Percentiles rank a stretch among this genome's conserved stretches.
Conservation (phyloP, 192 early-diverging fungal species). For the Coemansia biformis region DNA sequence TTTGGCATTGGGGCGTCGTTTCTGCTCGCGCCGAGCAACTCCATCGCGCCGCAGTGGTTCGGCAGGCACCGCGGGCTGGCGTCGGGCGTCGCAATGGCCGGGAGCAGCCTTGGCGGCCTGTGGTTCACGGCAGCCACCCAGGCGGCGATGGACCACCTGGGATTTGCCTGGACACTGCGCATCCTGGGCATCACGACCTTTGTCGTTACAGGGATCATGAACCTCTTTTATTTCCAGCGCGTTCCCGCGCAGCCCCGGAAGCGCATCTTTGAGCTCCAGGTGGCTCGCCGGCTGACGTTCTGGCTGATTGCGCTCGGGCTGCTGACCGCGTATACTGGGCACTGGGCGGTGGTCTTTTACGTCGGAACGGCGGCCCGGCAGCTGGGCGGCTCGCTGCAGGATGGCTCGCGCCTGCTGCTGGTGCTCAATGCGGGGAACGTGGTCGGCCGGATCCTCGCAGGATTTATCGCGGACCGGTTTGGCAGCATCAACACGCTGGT, state of each 20-base stretch:
- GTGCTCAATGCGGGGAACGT: constrained; percentile 28
- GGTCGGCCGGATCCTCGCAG: constrained; percentile 24
- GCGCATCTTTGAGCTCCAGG: constrained; percentile 16
- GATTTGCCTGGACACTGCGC: constrained; percentile 62
- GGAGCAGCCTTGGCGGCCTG: constrained; percentile 69
- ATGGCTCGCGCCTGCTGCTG: constrained; percentile 17
- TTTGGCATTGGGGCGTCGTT: constrained; percentile 68
- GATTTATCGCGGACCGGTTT: constrained; percentile 23
- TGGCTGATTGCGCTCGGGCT: constrained; percentile 29
- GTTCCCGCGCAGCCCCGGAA: constrained; percentile 44
- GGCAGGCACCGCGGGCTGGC: constrained; percentile 60
- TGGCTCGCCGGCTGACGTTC: constrained; percentile 15
- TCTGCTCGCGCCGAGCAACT: constrained; percentile 60
- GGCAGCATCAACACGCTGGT: constrained; percentile 34
- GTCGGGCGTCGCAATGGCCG: constrained; percentile 67
- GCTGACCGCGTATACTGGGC: constrained; percentile 23
- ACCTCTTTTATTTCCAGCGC: constrained; percentile 33
- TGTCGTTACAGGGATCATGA: constrained; percentile 25
- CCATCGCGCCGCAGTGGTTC: constrained; percentile 69
- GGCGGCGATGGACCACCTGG: constrained; percentile 55
- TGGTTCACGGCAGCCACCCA: constrained; percentile 56
- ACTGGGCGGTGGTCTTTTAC: constrained; percentile 45
- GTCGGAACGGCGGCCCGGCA: constrained; percentile 25
- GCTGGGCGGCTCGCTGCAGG: constrained; percentile 10
- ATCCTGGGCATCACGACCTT: constrained; percentile 55